A percentile compares a stretch with the other conserved stretches of the same genome.
Conservation (phyloP, 352 stramenopile species). For the Phytophthora colocasiae region DNA sequence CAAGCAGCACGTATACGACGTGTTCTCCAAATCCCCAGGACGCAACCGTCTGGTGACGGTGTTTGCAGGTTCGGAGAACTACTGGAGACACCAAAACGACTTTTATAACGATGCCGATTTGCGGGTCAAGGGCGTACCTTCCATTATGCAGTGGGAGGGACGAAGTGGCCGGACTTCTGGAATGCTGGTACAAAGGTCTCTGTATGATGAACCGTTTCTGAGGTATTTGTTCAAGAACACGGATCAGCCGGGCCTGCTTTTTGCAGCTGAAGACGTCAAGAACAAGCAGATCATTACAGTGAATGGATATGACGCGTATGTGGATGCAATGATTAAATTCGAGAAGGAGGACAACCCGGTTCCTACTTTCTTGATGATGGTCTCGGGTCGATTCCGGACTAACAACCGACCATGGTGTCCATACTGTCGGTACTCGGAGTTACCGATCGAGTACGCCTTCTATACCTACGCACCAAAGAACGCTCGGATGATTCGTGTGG, state of each 20-base stretch:
- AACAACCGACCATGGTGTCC: constrained; percentile 86
- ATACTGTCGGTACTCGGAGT: constrained; percentile 81
- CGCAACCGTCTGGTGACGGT: constrained; percentile 69
- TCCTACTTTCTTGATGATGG: constrained; percentile 71
- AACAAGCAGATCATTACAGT: constrained; percentile 47
- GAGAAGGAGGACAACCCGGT: constrained; percentile 42
- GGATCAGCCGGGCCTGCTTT: constrained; percentile 36
- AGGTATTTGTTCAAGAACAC: constrained; percentile 58
- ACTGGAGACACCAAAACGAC: constrained; percentile 55
- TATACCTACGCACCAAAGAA: constrained; percentile 69
- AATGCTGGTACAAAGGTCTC: constrained; percentile 42
- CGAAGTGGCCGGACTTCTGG: constrained; percentile 39
- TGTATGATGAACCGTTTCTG: constrained; percentile 54
- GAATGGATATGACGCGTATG: constrained; percentile 43
- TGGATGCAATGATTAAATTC: constrained; percentile 41
- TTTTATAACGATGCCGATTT: constrained; percentile 54
- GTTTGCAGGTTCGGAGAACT: constrained; percentile 51
- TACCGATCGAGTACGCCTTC: constrained; percentile 77
- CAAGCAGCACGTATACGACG: constrained; percentile 60
- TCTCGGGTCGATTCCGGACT: constrained; percentile 63
- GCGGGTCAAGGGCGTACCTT: constrained; percentile 48
- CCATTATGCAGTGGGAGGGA: constrained; percentile 53
- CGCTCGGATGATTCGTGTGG: constrained; percentile 63
- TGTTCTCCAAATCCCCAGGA: constrained; percentile 62
- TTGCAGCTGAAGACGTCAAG: constrained; percentile 27